Base-by-base conservation (phyloP, 768 basidiomycete genomes). In the Pleurotus cornucopiae region DNA sequence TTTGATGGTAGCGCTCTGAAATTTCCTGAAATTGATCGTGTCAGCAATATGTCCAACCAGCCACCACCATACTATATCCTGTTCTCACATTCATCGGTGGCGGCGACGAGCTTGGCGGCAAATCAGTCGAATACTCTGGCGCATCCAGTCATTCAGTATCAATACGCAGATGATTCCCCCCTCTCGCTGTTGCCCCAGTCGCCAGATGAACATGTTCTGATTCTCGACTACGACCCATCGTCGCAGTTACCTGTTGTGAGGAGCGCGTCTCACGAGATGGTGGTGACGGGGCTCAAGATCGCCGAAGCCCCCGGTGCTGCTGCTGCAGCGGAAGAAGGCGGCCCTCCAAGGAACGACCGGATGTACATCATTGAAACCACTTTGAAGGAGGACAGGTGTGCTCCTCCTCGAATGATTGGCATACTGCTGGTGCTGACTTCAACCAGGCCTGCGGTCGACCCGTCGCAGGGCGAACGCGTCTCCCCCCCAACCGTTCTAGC, bases 331-430 rank as follows among this genome's bases (percentile, higher is more conserved):
- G 81, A 78, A 43, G 72, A 76, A n/a, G 69, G 67, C 11, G 72
- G 76, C 40, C 66, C 49, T 14, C 63, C 61, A 61, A 79, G 73
- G 69, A 85, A 89, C 59, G 76, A 79, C 60, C 82, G 76, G 48
- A 92, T 93, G 84, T 91, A 84, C 66, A 83, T 89, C 57, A 71
- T 93, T 14, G 83, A 91, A 64, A 85, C 87, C 4, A 81, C 77
- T 0, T 64, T 74, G 14, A 76, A 67, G 13, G 62, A 72, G 26
- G 80, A 83, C 46, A 59, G 6, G 77, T 67, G 21, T 20, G 16
- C 25, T 49, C 30, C 48, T 46, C 23, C 7, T 18, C 21, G 4
- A 20, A n/a, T 41, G 23, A 25, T 25, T 25, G 23, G 23, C 58
- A 21, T 18, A 11, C 48, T 34, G n/a, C 38, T 41, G 11, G 30